Percentiles rank a stretch among this genome's conserved stretches.
Conservation (phyloP, 805 yeast species). For the Isabelozyma rhagii region DNA sequence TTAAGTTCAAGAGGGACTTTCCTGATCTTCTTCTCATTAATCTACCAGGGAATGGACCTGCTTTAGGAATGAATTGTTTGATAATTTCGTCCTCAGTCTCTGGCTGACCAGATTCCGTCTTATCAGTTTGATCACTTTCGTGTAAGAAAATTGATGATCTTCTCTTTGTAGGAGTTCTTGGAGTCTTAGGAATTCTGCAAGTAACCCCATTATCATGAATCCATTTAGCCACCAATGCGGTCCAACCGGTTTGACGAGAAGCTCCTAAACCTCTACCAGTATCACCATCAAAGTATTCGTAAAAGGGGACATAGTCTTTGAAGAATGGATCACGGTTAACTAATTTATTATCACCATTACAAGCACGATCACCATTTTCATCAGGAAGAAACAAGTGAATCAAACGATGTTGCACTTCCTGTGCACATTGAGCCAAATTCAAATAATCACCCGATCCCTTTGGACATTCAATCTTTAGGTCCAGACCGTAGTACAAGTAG, state of each 20-base stretch:
- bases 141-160: slow-evolving; percentile 23
- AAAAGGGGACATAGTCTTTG: slow-evolving; percentile 73
- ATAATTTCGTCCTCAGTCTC: slow-evolving; percentile 28
- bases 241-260: slow-evolving; percentile 96
- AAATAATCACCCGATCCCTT: slow-evolving; percentile 72
- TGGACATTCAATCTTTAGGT: slow-evolving; percentile 83
- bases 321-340: slow-evolving; percentile 64
- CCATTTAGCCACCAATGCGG: slow-evolving; percentile 87
- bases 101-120: slow-evolving; percentile 13
- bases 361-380: slow-evolving; percentile 65
- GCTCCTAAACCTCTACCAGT: slow-evolving; percentile 93
- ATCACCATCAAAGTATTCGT: slow-evolving; percentile 91
- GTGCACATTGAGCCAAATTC: slow-evolving; percentile 87
- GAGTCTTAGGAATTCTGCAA: slow-evolving; percentile 50
- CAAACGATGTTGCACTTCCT: slow-evolving; percentile 82
- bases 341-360: slow-evolving; percentile 62
- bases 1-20: slow-evolving; percentile 66
- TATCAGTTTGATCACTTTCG: slow-evolving; percentile 11
- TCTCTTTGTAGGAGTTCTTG: slow-evolving; percentile 27
- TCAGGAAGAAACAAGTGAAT: slow-evolving; percentile 73
- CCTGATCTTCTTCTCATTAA: slow-evolving; percentile 68
- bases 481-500: slow-evolving; percentile 84
- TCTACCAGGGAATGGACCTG: slow-evolving; percentile 50
- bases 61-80: slow-evolving; percentile 41
- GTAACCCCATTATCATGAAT: slow-evolving; percentile 85